These are phyloP conservation scores for Sclerotinia borealis DNA, from an alignment of 2,329 filamentous ascomycete genomes.

Conservation along the genomic window DNA sequence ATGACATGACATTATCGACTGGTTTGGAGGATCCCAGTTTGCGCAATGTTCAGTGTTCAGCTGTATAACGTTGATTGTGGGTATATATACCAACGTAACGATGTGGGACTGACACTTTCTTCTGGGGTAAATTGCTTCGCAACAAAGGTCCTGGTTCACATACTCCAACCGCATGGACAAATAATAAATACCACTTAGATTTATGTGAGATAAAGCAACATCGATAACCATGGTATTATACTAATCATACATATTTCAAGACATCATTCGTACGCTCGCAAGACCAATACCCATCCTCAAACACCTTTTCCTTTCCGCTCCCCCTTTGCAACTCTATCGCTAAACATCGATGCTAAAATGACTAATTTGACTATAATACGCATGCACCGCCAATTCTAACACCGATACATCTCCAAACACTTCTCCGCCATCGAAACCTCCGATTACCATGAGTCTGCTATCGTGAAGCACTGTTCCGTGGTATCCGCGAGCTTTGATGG, in stretches of 20 bases:
- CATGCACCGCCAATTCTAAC: slow-evolving; percentile 62
- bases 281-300: neutral
- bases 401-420: slow-evolving; percentile 64
- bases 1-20: no score
- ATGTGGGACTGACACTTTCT: neutral
- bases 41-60: neutral
- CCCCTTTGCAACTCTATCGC: neutral
- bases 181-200: neutral
- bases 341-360: slow-evolving; percentile 65
- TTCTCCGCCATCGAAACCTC: slow-evolving; percentile 61
- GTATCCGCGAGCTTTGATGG: slow-evolving; percentile 59
- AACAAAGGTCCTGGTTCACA: neutral
- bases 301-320: slow-evolving; percentile 10
- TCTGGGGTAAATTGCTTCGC: no score
- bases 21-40: neutral
- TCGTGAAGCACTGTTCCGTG: slow-evolving; percentile 62
- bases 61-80: no score
- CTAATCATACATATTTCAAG: slow-evolving; percentile 9
- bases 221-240: slow-evolving; percentile 10
- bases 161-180: neutral
- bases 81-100: neutral
- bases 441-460: slow-evolving; percentile 56
- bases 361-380: slow-evolving; percentile 68
- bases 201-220: neutral
- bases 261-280: slow-evolving; percentile 1